These are phyloP conservation scores for Syncephalastrum sp. DNA, from an alignment of 371 early-diverging fungal genomes.

Conservation along the genomic window DNA sequence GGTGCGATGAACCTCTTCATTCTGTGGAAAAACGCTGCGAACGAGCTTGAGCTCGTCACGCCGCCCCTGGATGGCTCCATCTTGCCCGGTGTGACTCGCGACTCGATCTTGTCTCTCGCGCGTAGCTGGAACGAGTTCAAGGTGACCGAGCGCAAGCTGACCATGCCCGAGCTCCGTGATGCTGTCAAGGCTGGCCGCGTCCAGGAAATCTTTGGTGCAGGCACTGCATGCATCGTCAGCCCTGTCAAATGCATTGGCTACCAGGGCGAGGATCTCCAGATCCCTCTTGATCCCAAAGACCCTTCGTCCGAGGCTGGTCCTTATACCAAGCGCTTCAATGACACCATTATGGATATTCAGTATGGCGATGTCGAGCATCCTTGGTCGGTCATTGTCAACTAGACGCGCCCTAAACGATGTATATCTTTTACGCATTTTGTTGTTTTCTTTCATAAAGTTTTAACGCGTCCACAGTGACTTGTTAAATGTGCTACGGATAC, in stretches of 20 bases:
- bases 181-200: slow-evolving; percentile 74
- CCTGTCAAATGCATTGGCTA: slow-evolving; percentile 89
- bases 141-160: slow-evolving; percentile 83
- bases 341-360: slow-evolving; percentile 91
- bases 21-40: slow-evolving; percentile 76
- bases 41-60: slow-evolving; percentile 84
- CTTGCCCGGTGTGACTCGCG: slow-evolving; percentile 96
- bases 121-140: slow-evolving; percentile 88
- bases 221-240: slow-evolving; percentile 95
- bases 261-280: slow-evolving; percentile 61
- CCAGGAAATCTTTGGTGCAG: slow-evolving; percentile 88
- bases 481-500: too few relatives aligned
- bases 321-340: slow-evolving; percentile 80
- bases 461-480: too few relatives aligned
- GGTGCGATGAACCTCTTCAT: slow-evolving; percentile 97
- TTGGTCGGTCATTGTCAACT: slow-evolving; percentile 70
- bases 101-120: slow-evolving; percentile 85
- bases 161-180: slow-evolving; percentile 79
- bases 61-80: slow-evolving; percentile 95
- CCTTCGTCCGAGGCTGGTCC: slow-evolving; percentile 86
- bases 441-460: too few relatives aligned
- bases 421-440: too few relatives aligned
- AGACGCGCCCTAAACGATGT: neutral
- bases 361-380: slow-evolving; percentile 82
- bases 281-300: slow-evolving; percentile 90